These are phyloP conservation scores for Claviceps sp. DNA, from an alignment of 2,329 filamentous ascomycete species.

Conservation along the genomic window DNA sequence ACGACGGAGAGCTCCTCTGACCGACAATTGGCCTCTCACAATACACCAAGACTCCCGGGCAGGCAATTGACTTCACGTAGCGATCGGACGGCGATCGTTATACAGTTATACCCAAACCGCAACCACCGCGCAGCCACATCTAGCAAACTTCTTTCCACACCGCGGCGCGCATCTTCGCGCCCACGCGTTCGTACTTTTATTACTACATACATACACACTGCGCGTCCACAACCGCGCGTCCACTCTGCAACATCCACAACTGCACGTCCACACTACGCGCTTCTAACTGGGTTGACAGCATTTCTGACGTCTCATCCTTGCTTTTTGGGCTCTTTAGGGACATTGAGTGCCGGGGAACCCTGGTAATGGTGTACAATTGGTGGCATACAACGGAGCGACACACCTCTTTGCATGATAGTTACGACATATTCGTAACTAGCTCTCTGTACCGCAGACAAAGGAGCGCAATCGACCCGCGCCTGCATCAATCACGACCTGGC, in stretches of 20 bases:
- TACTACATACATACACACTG: too few relatives aligned
- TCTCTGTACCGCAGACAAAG: background rate
- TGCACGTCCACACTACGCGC: background rate
- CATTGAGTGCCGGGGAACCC: background rate
- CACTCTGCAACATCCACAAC: background rate
- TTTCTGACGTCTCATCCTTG: background rate
- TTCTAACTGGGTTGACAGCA: background rate
- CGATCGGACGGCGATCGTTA: background rate
- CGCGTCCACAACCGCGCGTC: background rate
- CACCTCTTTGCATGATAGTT: background rate
- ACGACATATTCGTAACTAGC: background rate
- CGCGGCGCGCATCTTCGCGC: too few relatives aligned
- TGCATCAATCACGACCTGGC: background rate
- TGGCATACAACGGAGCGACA: background rate
- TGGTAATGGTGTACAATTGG: background rate
- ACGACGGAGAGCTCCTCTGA: background rate
- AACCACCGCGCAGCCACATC: background rate
- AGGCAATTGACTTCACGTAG: background rate
- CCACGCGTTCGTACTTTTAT: too few relatives aligned
- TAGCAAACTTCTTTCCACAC: too few relatives aligned
- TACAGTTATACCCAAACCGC: background rate
- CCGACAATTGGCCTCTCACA: background rate
- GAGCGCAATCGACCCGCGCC: background rate
- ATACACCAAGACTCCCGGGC: background rate
- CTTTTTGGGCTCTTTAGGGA: background rate